These are phyloP conservation scores for Ceriops tagal DNA, from an alignment of 345 rosid species.

Conservation along the genomic window DNA sequence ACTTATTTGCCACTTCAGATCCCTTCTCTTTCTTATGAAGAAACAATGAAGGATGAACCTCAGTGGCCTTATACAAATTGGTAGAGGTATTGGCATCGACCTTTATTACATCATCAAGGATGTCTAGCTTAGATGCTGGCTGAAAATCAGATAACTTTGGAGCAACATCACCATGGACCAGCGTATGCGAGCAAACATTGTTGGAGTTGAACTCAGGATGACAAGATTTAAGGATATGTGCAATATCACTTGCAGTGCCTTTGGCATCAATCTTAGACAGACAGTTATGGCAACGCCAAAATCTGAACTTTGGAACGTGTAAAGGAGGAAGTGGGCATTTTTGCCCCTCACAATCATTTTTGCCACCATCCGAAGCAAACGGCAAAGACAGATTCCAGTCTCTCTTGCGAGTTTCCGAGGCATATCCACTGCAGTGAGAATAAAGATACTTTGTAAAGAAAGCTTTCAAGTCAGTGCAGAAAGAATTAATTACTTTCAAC, in stretches of 20 bases:
- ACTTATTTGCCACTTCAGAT: conserved; percentile 14
- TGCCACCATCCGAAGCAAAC: conserved; percentile 39
- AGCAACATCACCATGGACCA: conserved; percentile 20
- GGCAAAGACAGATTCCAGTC: conserved; percentile 57
- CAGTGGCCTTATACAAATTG: conserved; percentile 21
- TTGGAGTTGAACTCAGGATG: conserved; percentile 3
- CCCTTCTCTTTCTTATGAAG: conserved; percentile 31
- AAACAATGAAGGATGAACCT: conserved; percentile 16
- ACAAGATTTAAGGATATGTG: conserved; percentile 3
- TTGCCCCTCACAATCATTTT: conserved; percentile 29
- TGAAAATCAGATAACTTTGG: conserved; percentile 26
- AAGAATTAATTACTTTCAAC: too few species aligned
- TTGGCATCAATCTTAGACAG: conserved; percentile 26
- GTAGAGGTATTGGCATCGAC: conserved; percentile 24
- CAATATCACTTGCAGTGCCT: conserved; percentile 14
- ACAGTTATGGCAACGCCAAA: conserved; percentile 54
- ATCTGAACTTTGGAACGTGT: conserved; percentile 47
- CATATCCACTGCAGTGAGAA: conserved; percentile 59
- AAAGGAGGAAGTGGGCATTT: conserved; percentile 46
- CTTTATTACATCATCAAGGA: conserved; percentile 16
- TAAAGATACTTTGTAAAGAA: conserved; percentile 13
- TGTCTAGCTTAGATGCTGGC: conserved; percentile 23
- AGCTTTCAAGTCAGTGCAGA: not conserved
- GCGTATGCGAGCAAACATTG: conserved; percentile 13
- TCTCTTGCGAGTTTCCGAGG: conserved; percentile 45